Conservation (phyloP, 495 filamentous ascomycete genomes). For the Staphylotrichum longicolle region DNA sequence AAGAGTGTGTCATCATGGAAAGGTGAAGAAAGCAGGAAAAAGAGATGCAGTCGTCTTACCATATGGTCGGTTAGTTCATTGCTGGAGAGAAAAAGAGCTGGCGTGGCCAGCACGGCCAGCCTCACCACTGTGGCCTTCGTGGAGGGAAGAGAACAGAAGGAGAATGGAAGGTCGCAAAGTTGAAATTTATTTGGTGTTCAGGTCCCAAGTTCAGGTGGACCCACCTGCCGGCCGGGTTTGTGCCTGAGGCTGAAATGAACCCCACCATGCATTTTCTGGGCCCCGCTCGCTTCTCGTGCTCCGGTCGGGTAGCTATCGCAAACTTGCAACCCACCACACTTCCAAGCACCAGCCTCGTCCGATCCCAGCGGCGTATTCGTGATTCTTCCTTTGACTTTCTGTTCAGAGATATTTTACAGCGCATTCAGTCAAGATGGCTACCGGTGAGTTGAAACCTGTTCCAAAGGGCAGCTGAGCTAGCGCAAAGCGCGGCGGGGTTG, state of each 20-base stretch:
- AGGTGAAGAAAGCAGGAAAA: constrained; percentile 8
- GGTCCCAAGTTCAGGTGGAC: too few relatives aligned
- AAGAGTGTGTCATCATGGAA: constrained; percentile 49
- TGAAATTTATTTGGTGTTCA: too few relatives aligned
- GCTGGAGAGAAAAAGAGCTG: neutral
- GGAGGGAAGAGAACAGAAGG: too few relatives aligned
- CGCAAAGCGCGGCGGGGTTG: neutral
- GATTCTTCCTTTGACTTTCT: neutral
- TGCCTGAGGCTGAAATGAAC: constrained; percentile 22
- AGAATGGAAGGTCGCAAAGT: too few relatives aligned
- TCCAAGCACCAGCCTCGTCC: neutral
- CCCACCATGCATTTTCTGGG: constrained; percentile 11
- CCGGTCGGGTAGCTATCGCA: constrained; percentile 12
- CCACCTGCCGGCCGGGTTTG: too few relatives aligned
- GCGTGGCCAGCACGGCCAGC: constrained; percentile 6
- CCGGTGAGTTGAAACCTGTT: constrained; percentile 1
- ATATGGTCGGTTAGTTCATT: neutral
- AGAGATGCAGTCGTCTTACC: constrained; percentile 6
- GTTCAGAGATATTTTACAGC: neutral
- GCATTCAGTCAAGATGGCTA: constrained; percentile 15
- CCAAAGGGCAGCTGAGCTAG: neutral
- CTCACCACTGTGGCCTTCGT: too few relatives aligned
- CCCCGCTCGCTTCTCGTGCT: constrained; percentile 11
- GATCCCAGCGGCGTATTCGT: neutral
- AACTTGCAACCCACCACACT: constrained; percentile 6